These are phyloP conservation scores for Aspergillus fijiensis DNA, from an alignment of 2,329 filamentous ascomycete genomes.

Conservation along the genomic window DNA sequence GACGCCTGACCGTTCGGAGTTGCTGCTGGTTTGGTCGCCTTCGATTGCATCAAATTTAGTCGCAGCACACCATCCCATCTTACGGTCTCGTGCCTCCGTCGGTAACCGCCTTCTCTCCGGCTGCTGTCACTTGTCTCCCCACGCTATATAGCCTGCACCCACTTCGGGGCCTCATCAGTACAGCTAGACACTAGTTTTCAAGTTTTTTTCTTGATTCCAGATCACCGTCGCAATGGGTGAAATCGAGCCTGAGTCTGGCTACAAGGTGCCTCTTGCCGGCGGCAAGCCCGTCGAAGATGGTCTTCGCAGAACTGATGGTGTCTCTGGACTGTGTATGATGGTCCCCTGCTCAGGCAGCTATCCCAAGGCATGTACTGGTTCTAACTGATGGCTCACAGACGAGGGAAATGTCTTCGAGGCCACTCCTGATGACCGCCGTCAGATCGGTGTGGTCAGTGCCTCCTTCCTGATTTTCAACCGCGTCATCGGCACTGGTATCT, in stretches of 20 bases:
- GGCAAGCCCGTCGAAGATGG: slow-evolving; percentile 25
- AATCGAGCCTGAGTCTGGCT: slow-evolving; percentile 11
- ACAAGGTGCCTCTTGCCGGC: slow-evolving; percentile 22
- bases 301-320: slow-evolving; percentile 31
- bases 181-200: not conserved
- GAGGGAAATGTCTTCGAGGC: slow-evolving; percentile 39
- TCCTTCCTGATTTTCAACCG: slow-evolving; percentile 51
- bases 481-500: slow-evolving; percentile 52
- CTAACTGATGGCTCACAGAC: slow-evolving; percentile 25
- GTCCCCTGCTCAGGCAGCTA: not conserved
- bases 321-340: slow-evolving; percentile 35
- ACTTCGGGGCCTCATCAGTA: not conserved
- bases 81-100: slow-evolving; percentile 14
- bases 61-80: slow-evolving; percentile 30
- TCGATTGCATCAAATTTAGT: slow-evolving; percentile 34
- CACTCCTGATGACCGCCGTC: slow-evolving; percentile 37
- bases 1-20: slow-evolving; percentile 3
- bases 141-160: slow-evolving; percentile 9
- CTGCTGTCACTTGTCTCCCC: not conserved
- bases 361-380: not conserved
- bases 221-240: slow-evolving; percentile 16
- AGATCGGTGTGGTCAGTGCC: slow-evolving; percentile 44
- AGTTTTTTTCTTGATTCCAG: not conserved
- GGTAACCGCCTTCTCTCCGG: slow-evolving; percentile 6
- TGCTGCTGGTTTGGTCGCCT: slow-evolving; percentile 23